Evolutionary conservation across 805 yeast species (phyloP).

Genomic region (Lipomyces yamanashiensis): DNA sequence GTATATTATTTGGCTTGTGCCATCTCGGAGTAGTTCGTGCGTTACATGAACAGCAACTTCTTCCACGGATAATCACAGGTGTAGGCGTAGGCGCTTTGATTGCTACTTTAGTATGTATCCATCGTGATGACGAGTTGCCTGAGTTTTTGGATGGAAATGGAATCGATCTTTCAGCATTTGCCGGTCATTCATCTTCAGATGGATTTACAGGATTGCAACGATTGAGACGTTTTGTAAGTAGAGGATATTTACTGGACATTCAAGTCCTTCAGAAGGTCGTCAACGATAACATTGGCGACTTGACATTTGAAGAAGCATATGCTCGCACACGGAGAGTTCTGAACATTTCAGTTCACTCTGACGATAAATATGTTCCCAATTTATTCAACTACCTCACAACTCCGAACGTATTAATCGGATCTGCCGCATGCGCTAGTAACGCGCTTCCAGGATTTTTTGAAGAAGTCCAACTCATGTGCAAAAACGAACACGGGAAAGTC

Average conservation of each 20-base stretch:
- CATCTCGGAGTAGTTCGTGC: slow-evolving; percentile 92
- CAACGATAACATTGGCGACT: slow-evolving; percentile 70
- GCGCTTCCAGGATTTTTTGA: slow-evolving; percentile 66
- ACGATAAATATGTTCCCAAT: slow-evolving; percentile 55
- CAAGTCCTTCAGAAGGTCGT: slow-evolving; percentile 79
- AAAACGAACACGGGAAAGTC: slow-evolving; percentile 57
- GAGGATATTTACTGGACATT: slow-evolving; percentile 87
- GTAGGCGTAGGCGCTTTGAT: slow-evolving; percentile 93
- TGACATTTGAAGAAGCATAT: slow-evolving; percentile 94
- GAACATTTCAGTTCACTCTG: slow-evolving; percentile 85
- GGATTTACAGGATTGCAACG: slow-evolving; percentile 13
- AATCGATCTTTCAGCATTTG: slow-evolving; percentile 28
- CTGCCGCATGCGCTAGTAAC: slow-evolving; percentile 80
- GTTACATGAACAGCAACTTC: slow-evolving; percentile 68
- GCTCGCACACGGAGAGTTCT: slow-evolving; percentile 75
- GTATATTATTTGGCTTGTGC: slow-evolving; percentile 90
- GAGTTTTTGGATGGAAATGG: slow-evolving; percentile 43
- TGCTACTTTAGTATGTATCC: slow-evolving; percentile 80
- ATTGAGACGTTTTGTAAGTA: slow-evolving; percentile 67
- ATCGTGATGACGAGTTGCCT: slow-evolving; percentile 67
- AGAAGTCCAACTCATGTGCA: slow-evolving; percentile 62
- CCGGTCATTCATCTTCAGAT: slow-evolving; percentile 7
- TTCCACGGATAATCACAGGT: slow-evolving; percentile 88
- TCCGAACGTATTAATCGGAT: slow-evolving; percentile 87
- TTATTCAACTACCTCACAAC: slow-evolving; percentile 87